Conservation (phyloP, 1,284 basidiomycete genomes). For the Chalciporus sp. region DNA sequence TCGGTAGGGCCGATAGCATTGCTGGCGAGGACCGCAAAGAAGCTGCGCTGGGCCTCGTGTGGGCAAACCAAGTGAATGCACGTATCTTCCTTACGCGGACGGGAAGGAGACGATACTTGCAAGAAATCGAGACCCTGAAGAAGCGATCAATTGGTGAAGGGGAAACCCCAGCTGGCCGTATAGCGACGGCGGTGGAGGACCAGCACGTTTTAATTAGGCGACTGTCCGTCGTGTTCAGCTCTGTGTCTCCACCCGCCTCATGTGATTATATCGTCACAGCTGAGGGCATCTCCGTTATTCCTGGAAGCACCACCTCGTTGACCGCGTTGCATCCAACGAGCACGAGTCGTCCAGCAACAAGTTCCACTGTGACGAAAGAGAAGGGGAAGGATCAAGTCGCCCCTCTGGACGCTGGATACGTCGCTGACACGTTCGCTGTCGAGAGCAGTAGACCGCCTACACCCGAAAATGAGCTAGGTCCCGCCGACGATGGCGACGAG, state of each 20-base stretch:
- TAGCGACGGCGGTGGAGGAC: conserved; percentile 28
- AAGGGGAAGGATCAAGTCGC: conserved; percentile 30
- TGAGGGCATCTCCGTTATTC: conserved; percentile 52
- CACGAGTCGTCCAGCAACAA: not conserved
- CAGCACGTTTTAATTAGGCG: conserved; percentile 57
- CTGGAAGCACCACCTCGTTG: conserved; percentile 24
- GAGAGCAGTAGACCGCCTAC: conserved; percentile 19
- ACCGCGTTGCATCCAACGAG: conserved; percentile 1
- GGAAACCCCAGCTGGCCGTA: not conserved
- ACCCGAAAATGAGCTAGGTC: conserved; percentile 30
- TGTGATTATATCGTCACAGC: conserved; percentile 74
- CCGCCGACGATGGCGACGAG: conserved; percentile 24
- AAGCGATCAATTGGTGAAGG: conserved; percentile 15
- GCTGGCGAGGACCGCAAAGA: conserved; percentile 68
- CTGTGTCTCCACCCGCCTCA: conserved; percentile 55
- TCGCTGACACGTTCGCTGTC: conserved; percentile 27
- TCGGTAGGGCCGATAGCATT: conserved; percentile 63
- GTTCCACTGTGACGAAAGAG: not conserved
- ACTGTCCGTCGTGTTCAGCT: conserved; percentile 76
- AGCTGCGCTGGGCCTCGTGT: conserved; percentile 83
- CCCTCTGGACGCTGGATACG: conserved; percentile 42
- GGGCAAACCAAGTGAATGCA: conserved; percentile 88
- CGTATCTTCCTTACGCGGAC: conserved; percentile 84
- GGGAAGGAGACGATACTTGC: conserved; percentile 60
- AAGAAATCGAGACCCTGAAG: conserved; percentile 30